phyloP scores from a whole-genome alignment of 2,329 filamentous ascomycete genomes.

The Talaromyces rugulosus region DNA sequence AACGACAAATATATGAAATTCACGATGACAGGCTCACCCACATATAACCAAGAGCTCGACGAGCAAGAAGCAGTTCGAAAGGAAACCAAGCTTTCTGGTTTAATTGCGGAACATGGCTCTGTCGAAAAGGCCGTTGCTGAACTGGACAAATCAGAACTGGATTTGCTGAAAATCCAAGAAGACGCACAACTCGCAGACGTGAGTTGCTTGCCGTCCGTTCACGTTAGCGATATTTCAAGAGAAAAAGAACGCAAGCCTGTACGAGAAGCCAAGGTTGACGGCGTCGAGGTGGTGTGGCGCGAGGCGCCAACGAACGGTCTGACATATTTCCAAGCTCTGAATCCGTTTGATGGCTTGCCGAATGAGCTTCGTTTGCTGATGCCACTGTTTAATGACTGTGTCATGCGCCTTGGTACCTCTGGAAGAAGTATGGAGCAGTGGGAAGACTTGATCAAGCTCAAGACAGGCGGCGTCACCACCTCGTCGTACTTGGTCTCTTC shows the following conservation, averaged over 20 bases:
- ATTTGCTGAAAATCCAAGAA: constrained; percentile 76
- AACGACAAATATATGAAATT: constrained; percentile 86
- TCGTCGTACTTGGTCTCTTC: constrained; percentile 79
- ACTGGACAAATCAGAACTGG: constrained; percentile 73
- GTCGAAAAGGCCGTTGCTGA: constrained; percentile 66
- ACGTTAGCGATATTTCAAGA: constrained; percentile 84
- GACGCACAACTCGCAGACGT: constrained; percentile 80
- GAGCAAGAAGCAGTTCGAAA: constrained; percentile 73
- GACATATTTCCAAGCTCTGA: constrained; percentile 91
- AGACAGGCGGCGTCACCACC: constrained; percentile 85
- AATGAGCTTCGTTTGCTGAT: constrained; percentile 80
- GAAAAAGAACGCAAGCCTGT: constrained; percentile 70
- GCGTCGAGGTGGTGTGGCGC: constrained; percentile 77
- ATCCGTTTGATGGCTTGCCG: constrained; percentile 71
- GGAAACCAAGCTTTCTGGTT: constrained; percentile 67
- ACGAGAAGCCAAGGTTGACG: constrained; percentile 53
- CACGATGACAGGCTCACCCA: constrained; percentile 83
- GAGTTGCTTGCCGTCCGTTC: constrained; percentile 79
- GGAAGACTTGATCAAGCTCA: constrained; percentile 92
- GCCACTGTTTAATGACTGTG: constrained; percentile 83
- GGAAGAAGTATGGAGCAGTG: constrained; percentile 88
- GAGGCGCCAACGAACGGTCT: constrained; percentile 92
- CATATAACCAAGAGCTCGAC: constrained; percentile 68
- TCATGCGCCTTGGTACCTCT: constrained; percentile 90
- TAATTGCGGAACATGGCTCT: constrained; percentile 64